Base-by-base conservation (phyloP, 2,329 filamentous ascomycete species). In the Penicillium vulpinum region DNA sequence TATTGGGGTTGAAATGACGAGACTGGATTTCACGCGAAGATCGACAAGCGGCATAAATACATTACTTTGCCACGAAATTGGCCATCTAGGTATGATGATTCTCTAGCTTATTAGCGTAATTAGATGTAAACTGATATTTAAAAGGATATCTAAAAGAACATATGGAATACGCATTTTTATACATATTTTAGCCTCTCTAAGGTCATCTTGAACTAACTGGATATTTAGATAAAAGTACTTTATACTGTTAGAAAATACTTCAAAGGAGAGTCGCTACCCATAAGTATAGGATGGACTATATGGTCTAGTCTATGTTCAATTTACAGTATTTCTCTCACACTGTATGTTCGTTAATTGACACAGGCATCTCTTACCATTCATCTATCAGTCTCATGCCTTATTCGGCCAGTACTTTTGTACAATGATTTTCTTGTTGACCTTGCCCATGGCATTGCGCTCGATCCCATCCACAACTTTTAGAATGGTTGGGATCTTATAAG, bases 401-500 rank as follows among this genome's bases (percentile, higher is more conserved):
- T 66, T 64, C 16, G 70, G 70, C 70, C 70, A 77, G 58, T 76
- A 74, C 56, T 74, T 75, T 59, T 72, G 67, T 29, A 76, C 58
- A 18, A 77, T 66, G 18, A 65, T 65, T 60, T 75, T 77, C 65
- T 77, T 77, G 59, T 77, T 77, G 24, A 77, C 74, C 80, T 99
- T 99, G 41, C 94, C 94, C 94, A 99, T 99, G 31, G 92, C 93
- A 56, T 73, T 73, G 28, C 70, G 70, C 45, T 72, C 70, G 39
- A 73, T 72, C 38, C 85, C 76, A 45, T 90, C 87, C 18, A 97
- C 91, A 6, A 95, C 78, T 72, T 86, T 88, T 74, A 97, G 79
- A 58, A 96, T 87, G 71, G 94, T 91, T 0, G 94, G 94, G 55
- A 97, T 92, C 81, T 99, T 97, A 76, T 97, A 97, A 60, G 83